A percentile compares a stretch with the other conserved stretches of the same genome.
Conservation (phyloP, 164 flowering plant genomes). For the Piper betle region DNA sequence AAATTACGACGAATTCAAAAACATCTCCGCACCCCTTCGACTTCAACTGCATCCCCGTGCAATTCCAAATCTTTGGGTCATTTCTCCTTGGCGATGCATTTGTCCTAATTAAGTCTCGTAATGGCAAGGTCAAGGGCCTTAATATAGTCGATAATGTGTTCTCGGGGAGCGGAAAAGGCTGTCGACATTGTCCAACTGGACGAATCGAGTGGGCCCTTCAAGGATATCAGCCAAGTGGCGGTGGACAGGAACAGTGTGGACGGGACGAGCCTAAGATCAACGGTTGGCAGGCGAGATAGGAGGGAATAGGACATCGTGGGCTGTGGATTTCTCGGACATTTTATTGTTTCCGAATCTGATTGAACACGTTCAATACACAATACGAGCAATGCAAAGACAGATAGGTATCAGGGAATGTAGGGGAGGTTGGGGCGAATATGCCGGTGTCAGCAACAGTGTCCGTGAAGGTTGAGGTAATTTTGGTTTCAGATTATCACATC, state of each 20-base stretch:
- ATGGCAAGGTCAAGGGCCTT: slow-evolving; percentile 50
- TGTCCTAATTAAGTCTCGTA: slow-evolving; percentile 47
- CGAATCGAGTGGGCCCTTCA: slow-evolving; percentile 37
- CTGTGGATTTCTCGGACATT: slow-evolving; percentile 8
- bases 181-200: slow-evolving; percentile 65
- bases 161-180: slow-evolving; percentile 38
- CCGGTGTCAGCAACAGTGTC: slow-evolving; percentile 39
- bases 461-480: slow-evolving; percentile 4
- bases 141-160: slow-evolving; percentile 78
- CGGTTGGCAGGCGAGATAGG: slow-evolving; percentile 4
- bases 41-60: slow-evolving; percentile 92
- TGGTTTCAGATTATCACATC: not conserved
- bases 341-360: slow-evolving; percentile 9
- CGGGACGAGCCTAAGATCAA: slow-evolving; percentile 9
- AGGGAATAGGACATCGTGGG: slow-evolving; percentile 6
- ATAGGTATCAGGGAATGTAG: slow-evolving; percentile 40
- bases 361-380: slow-evolving; percentile 8
- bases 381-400: slow-evolving; percentile 31
- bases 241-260: slow-evolving; percentile 27
- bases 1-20: too few relatives aligned
- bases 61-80: slow-evolving; percentile 41
- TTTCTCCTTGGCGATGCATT: slow-evolving; percentile 83
- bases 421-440: slow-evolving; percentile 42
- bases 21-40: too few relatives aligned
- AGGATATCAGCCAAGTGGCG: slow-evolving; percentile 42